These are phyloP conservation scores for Knoxdaviesia proteae DNA, from an alignment of 2,329 filamentous ascomycete genomes.

Conservation along the genomic window DNA sequence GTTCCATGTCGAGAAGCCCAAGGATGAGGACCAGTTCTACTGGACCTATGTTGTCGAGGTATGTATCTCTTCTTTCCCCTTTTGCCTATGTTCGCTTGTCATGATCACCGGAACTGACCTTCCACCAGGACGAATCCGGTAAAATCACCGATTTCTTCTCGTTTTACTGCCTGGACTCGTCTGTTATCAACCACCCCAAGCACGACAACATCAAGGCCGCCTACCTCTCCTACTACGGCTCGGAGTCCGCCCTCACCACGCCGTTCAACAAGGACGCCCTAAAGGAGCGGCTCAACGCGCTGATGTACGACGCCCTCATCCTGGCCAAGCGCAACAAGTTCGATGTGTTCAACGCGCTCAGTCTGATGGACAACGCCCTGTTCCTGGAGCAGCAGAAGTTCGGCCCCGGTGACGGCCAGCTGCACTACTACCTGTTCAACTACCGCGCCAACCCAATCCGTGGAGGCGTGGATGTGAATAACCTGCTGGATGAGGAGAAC, in stretches of 20 bases:
- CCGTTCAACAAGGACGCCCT: conserved; percentile 35
- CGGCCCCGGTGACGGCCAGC: conserved; percentile 76
- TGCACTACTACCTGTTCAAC: conserved; percentile 97
- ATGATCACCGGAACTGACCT: conserved; percentile 3
- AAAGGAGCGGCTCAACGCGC: conserved; percentile 57
- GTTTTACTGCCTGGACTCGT: conserved; percentile 88
- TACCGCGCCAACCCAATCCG: conserved; percentile 73
- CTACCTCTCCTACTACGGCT: conserved; percentile 94
- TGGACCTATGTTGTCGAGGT: conserved; percentile 87
- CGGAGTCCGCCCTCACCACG: conserved; percentile 49
- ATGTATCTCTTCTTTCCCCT: conserved; percentile 6
- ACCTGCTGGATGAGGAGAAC: conserved; percentile 53
- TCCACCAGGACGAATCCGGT: conserved; percentile 33
- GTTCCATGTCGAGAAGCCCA: conserved; percentile 45
- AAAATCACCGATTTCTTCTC: conserved; percentile 94
- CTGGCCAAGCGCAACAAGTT: conserved; percentile 68
- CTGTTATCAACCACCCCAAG: conserved; percentile 63
- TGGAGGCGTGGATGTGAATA: conserved; percentile 65
- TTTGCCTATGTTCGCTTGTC: not conserved
- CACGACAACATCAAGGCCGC: conserved; percentile 69
- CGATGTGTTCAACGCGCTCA: conserved; percentile 92
- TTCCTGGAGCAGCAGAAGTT: conserved; percentile 93
- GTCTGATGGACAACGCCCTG: conserved; percentile 78
- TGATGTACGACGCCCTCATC: conserved; percentile 73
- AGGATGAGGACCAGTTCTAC: conserved; percentile 58